Evolutionary conservation across 2,329 filamentous ascomycete species (phyloP).

Genomic region (Aspergillus sp.): DNA sequence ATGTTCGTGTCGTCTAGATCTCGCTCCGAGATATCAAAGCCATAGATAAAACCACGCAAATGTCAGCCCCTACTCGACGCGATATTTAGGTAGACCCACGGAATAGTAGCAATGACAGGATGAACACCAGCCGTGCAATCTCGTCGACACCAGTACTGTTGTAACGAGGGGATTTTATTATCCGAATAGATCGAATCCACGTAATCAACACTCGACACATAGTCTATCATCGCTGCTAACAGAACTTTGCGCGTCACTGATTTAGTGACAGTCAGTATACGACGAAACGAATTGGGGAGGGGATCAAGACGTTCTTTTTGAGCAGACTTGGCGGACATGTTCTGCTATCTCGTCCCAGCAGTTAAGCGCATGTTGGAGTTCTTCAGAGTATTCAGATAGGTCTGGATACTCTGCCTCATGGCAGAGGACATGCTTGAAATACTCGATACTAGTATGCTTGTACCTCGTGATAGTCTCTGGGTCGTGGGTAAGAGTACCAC

Average conservation of each 20-base stretch:
- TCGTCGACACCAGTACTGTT: slow-evolving; percentile 11
- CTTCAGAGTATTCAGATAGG: background rate
- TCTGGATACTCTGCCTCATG: slow-evolving; percentile 3
- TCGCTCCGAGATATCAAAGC: background rate
- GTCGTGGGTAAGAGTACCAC: slow-evolving; percentile 3
- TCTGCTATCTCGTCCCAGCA: slow-evolving; percentile 15
- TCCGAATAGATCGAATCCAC: slow-evolving; percentile 5
- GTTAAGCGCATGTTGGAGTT: slow-evolving; percentile 9
- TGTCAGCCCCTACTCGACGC: background rate
- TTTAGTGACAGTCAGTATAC: too few species aligned
- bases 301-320: background rate
- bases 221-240: slow-evolving; percentile 4
- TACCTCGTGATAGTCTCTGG: background rate
- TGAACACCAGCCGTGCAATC: slow-evolving; percentile 13
- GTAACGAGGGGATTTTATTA: slow-evolving; percentile 4
- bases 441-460: background rate
- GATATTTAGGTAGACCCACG: background rate
- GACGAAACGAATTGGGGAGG: background rate
- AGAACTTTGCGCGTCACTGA: slow-evolving; percentile 8
- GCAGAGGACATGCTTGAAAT: slow-evolving; percentile 7
- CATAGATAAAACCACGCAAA: slow-evolving; percentile 5
- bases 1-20: background rate
- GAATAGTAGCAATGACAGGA: slow-evolving; percentile 15
- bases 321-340: slow-evolving; percentile 10
- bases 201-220: slow-evolving; percentile 11